Evolutionary conservation across 31 red algal species (phyloP), one percentile per base, ranked within the genome.

Genomic region (Asparagopsis taxiformis): DNA sequence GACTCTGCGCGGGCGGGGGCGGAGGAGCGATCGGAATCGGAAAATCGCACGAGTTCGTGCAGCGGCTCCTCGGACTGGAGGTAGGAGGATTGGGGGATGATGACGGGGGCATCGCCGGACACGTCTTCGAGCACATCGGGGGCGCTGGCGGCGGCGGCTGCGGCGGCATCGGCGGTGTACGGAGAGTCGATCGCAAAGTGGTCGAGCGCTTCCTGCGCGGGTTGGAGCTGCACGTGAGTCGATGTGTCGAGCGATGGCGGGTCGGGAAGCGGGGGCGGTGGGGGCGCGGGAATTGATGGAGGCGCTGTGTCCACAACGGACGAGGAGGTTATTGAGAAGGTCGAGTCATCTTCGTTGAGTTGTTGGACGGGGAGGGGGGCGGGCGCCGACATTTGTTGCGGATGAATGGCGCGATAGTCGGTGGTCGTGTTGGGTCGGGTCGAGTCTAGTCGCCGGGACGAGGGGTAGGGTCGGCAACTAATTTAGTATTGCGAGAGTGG

Each of bases 221-320:
- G 21, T 17, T 32, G 0, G n/a, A 31, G 0, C 25, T 26, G 2
- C 4, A 2, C 30, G 23, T 15, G 59, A 33, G 28, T 26, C 35
- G 44, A 51, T 15, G 26, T 1, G 19, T 38, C 35, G 9, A 26
- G 2, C 22, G 56, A 16, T 19, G 8, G 3, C 57, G 17, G 17
- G 49, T 1, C 44, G 3, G 0, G 31, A 26, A 25, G 4, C 25
- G 31, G 75, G 3, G n/a, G 75, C 32, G 25, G 60, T 41, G 61
- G 74, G 4, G 60, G 72, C 31, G 2, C 3, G 22, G 33, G 70
- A 15, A 30, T n/a, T 26, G 72, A 11, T 2, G 33, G 55, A 10
- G 34, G 52, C 28, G 52, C 52, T 34, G 36, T 50, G 39, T 23
- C 58, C 59, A 43, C 20, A 54, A 21, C 38, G 68, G 31, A 53